These are phyloP conservation scores for Chlamydomonas schloesseri DNA, from an alignment of 139 green algal species.

Conservation along the genomic window DNA sequence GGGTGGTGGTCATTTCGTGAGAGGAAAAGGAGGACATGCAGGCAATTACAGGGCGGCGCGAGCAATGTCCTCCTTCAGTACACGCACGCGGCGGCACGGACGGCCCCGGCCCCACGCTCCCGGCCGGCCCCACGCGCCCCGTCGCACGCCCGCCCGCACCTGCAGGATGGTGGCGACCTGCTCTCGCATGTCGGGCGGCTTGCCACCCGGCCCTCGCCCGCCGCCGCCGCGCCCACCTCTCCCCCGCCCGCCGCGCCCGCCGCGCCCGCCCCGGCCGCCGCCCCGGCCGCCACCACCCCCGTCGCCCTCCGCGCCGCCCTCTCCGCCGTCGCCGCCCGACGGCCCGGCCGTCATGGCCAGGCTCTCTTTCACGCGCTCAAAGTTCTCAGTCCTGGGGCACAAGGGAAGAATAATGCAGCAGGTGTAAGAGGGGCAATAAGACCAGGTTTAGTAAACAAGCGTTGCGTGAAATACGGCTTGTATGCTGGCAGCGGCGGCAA, in stretches of 20 bases:
- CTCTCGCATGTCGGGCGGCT: conserved; percentile 13
- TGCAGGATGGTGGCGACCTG: conserved; percentile 59
- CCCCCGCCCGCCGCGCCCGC: not conserved
- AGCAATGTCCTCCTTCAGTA: too few relatives aligned
- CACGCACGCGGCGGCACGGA: too few relatives aligned
- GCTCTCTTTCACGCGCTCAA: conserved; percentile 22
- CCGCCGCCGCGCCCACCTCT: not conserved
- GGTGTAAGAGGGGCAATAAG: too few relatives aligned
- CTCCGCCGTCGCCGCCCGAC: not conserved
- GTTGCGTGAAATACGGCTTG: too few relatives aligned
- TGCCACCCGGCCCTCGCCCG: not conserved
- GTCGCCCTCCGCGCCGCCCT: not conserved
- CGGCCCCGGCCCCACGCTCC: too few relatives aligned
- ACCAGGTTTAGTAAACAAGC: too few relatives aligned
- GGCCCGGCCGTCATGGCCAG: not conserved
- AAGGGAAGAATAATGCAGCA: too few relatives aligned
- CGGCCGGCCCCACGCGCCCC: too few relatives aligned
- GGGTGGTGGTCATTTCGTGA: too few relatives aligned
- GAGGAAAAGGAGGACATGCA: too few relatives aligned
- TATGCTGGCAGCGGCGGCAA: too few relatives aligned
- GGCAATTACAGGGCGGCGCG: too few relatives aligned
- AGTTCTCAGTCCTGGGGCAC: conserved; percentile 54
- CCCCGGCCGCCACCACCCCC: not conserved
- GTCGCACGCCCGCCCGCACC: not conserved
- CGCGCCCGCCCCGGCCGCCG: not conserved